These are phyloP conservation scores for Aureobasidium sp. DNA, from an alignment of 2,329 filamentous ascomycete species.

Conservation along the genomic window DNA sequence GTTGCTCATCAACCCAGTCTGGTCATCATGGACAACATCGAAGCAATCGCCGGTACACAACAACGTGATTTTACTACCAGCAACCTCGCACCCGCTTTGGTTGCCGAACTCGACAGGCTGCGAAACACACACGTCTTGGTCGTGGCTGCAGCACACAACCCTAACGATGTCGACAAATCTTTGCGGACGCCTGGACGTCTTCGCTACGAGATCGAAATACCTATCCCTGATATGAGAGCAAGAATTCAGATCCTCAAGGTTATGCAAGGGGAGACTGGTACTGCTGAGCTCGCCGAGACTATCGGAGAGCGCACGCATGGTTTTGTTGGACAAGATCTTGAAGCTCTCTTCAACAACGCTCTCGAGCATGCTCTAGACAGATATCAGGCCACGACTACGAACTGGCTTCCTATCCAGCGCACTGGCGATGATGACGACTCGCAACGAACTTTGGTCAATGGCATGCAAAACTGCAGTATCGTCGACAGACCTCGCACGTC, in stretches of 20 bases:
- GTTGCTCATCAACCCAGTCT: conserved; percentile 64
- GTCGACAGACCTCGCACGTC: not conserved
- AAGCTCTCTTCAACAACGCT: conserved; percentile 55
- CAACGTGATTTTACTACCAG: conserved; percentile 35
- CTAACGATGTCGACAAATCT: conserved; percentile 62
- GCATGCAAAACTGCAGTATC: not conserved
- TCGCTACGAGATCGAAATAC: conserved; percentile 60
- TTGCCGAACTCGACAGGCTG: conserved; percentile 51
- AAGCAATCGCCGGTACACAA: conserved; percentile 58
- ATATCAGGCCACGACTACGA: conserved; percentile 21
- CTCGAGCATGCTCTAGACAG: conserved; percentile 32
- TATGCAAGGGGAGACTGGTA: conserved; percentile 45
- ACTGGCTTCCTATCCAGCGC: not conserved
- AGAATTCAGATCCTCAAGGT: conserved; percentile 68
- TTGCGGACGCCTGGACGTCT: conserved; percentile 63
- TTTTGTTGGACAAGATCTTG: conserved; percentile 73
- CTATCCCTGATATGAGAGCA: conserved; percentile 65
- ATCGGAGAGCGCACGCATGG: conserved; percentile 76
- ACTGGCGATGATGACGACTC: not conserved
- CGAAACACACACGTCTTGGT: conserved; percentile 58
- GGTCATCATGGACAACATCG: conserved; percentile 71
- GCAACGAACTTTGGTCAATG: not conserved
- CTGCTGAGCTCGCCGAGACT: conserved; percentile 46
- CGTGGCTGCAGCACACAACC: conserved; percentile 66
- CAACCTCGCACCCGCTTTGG: conserved; percentile 34